phyloP scores from a whole-genome alignment of 345 rosid genomes.

The Alliaria petiolata region DNA sequence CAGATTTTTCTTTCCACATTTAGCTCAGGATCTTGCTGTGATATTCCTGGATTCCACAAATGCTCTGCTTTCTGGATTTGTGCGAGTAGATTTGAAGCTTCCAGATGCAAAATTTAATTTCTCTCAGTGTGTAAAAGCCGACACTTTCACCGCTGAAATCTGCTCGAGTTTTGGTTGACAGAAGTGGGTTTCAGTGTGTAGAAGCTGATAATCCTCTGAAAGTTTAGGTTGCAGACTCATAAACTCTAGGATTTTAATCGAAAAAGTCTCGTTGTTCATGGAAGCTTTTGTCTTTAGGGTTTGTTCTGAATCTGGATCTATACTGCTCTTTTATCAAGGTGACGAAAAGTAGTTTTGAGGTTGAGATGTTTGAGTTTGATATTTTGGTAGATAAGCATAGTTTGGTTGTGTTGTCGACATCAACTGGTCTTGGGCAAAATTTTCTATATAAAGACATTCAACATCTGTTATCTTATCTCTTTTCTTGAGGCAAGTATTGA shows the following conservation, averaged over 20 bases:
- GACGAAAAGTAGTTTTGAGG: slow-evolving; percentile 1
- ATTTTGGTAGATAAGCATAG: background rate
- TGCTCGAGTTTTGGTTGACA: background rate
- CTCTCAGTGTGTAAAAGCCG: background rate
- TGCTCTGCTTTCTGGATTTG: slow-evolving; percentile 9
- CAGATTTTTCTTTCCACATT: slow-evolving; percentile 6
- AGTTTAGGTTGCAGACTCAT: slow-evolving; percentile 2
- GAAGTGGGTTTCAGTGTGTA: background rate
- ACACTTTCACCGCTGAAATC: background rate
- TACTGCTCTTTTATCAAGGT: background rate
- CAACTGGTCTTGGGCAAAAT: background rate
- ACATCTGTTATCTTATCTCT: slow-evolving; percentile 8
- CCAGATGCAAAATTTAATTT: background rate
- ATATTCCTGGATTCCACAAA: background rate
- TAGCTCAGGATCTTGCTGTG: background rate
- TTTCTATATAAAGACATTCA: background rate
- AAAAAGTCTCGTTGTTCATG: background rate
- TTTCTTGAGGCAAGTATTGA: background rate
- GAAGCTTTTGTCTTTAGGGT: background rate
- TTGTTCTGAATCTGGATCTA: slow-evolving; percentile 17
- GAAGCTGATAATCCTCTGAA: background rate
- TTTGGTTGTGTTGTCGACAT: slow-evolving; percentile 10
- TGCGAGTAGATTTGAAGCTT: slow-evolving; percentile 3
- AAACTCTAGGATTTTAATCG: background rate
- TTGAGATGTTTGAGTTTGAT: slow-evolving; percentile 8